phyloP scores from a whole-genome alignment of 148 eudicot genomes.

The Cornus suecica region DNA sequence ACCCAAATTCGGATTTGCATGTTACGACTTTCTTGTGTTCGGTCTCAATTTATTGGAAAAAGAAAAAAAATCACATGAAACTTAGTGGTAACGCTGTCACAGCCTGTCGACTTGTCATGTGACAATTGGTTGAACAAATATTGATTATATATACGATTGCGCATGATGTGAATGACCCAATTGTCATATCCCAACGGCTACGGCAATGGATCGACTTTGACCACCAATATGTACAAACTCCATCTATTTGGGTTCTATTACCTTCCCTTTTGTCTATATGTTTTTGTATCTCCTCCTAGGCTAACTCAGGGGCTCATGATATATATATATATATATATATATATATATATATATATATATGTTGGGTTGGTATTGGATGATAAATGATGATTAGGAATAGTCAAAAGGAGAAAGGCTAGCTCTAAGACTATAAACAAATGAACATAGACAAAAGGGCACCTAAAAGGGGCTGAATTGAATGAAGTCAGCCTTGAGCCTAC shows the following conservation, averaged over 20 bases:
- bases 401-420: neutral
- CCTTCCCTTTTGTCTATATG: neutral
- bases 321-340: neutral
- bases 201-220: conserved; percentile 1
- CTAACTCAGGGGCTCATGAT: no score
- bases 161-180: neutral
- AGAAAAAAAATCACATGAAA: no score
- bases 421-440: neutral
- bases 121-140: no score
- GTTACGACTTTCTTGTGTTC: no score
- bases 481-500: neutral
- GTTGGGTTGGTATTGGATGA: neutral
- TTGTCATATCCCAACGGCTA: neutral
- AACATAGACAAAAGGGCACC: neutral
- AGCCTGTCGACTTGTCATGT: no score
- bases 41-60: no score
- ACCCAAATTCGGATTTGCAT: no score
- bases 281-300: no score
- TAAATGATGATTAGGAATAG: neutral
- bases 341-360: neutral
- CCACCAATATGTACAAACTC: neutral
- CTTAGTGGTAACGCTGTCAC: no score
- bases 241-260: neutral
- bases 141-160: neutral
- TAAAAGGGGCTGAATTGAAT: neutral